phyloP scores from a whole-genome alignment of 306 rosid species.

The Cucurbita argyrosperma region DNA sequence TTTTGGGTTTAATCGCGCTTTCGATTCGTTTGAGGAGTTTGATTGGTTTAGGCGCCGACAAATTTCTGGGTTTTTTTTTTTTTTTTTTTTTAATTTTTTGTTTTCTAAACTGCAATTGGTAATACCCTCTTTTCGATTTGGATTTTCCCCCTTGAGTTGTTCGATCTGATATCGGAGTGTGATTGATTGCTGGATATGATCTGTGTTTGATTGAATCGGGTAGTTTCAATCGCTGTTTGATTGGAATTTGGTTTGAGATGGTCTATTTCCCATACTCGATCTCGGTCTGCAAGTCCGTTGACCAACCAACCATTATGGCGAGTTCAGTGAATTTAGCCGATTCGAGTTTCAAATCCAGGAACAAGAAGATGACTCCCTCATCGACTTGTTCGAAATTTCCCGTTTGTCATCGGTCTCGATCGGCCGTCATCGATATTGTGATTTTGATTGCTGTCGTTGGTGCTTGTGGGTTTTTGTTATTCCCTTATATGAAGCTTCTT shows the following conservation, averaged over 20 bases:
- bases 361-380: conserved; percentile 29
- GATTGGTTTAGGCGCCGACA: conserved; percentile 26
- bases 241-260: conserved; percentile 43
- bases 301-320: conserved; percentile 45
- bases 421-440: conserved; percentile 55
- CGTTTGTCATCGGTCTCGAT: conserved; percentile 66
- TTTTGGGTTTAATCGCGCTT: conserved; percentile 1
- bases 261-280: conserved; percentile 82
- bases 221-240: conserved; percentile 19
- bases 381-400: conserved; percentile 37
- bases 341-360: conserved; percentile 31
- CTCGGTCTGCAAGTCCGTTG: conserved; percentile 89
- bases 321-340: conserved; percentile 36
- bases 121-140: not conserved
- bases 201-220: conserved; percentile 15
- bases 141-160: conserved; percentile 15
- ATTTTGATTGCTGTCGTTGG: conserved; percentile 48
- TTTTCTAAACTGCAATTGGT: no score
- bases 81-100: no score
- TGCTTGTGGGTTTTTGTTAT: conserved; percentile 53
- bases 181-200: conserved; percentile 18
- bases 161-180: conserved; percentile 25
- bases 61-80: conserved; percentile 16
- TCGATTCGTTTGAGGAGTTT: conserved; percentile 2
- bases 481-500: conserved; percentile 45